Base-by-base conservation (phyloP, 441 rosid species). In the Pelargonium citronellum region DNA sequence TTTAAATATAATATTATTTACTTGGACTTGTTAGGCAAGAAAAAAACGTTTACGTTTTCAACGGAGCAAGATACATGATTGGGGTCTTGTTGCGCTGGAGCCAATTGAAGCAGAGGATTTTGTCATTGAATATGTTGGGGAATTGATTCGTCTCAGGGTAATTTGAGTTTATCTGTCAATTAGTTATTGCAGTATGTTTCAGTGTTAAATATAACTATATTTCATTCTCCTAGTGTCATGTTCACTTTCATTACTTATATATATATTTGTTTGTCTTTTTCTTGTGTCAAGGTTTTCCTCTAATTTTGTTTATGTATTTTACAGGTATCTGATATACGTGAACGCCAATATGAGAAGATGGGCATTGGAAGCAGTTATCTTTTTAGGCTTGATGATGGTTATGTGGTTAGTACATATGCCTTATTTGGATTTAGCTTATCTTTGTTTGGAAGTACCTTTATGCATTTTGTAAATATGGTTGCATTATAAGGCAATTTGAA, bases 341-440 rank as follows among this genome's bases (percentile, higher is more conserved):
- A 95, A 72, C 77, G 72, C 58, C 87, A 84, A 49, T 95, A 95
- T 30, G 99, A 95, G 87, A 95, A 86, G 87, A 95, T 84, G 92
- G 99, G 98, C 79, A 95, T 95, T 75, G 99, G 99, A 60, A 95
- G 99, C 86, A 95, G 99, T 78, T 95, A 95, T 79, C 99, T 95
- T 19, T 95, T 95, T 75, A 88, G 91, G 77, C 99, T 95, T 75
- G 98, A 95, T 68, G 99, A 95, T 74, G 98, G 97, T 71, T 90
- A 89, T 76, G 98, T 95, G 96, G 98, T 95, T 68, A 82, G 98
- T 69, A 41, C 19, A 68, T 55, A 4, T 24, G 20, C 6, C 49
- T 37, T 12, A 41, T 64, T 44, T 64, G 9, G 72, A 22, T 71
- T 75, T 34, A 43, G 24, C 47, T 44, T 7, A 61, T 12, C 66